Conservation (phyloP, 2,329 filamentous ascomycete species). For the Nannizziopsis arthrosporioides region DNA sequence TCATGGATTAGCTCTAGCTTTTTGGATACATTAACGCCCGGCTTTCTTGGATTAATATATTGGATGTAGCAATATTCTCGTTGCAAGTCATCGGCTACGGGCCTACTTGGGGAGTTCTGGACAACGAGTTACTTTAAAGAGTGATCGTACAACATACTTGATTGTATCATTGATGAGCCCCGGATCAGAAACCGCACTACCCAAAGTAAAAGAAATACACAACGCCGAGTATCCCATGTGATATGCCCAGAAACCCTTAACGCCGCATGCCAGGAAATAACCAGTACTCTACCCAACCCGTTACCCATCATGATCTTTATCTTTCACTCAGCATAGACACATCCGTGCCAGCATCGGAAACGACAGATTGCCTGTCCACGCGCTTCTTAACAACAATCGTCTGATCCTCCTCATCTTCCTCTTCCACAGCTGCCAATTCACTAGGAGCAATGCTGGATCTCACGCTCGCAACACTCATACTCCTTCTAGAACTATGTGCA, state of each 20-base stretch:
- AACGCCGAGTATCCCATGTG: background rate
- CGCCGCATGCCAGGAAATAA: conserved; percentile 1
- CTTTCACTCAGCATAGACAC: conserved; percentile 10
- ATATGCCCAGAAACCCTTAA: background rate
- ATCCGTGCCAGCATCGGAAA: conserved; percentile 10
- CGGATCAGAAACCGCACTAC: background rate
- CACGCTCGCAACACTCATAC: conserved; percentile 1
- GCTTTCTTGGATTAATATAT: too few relatives aligned
- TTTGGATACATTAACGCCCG: too few relatives aligned
- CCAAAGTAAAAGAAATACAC: background rate
- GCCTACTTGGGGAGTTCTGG: too few relatives aligned
- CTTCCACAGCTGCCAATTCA: conserved; percentile 11
- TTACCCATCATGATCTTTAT: background rate
- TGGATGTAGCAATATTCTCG: too few relatives aligned
- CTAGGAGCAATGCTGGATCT: conserved; percentile 7
- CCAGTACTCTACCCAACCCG: background rate
- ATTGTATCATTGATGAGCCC: too few relatives aligned
- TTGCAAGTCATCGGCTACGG: too few relatives aligned
- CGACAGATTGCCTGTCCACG: conserved; percentile 4
- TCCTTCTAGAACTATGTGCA: conserved; percentile 1
- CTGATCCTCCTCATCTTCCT: conserved; percentile 14
- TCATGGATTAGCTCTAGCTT: too few relatives aligned
- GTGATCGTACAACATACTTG: too few relatives aligned
- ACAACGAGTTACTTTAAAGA: too few relatives aligned
- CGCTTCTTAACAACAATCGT: conserved; percentile 11